Evolutionary conservation across 768 basidiomycete genomes (phyloP).

Genomic region (Tylopilus balloui): DNA sequence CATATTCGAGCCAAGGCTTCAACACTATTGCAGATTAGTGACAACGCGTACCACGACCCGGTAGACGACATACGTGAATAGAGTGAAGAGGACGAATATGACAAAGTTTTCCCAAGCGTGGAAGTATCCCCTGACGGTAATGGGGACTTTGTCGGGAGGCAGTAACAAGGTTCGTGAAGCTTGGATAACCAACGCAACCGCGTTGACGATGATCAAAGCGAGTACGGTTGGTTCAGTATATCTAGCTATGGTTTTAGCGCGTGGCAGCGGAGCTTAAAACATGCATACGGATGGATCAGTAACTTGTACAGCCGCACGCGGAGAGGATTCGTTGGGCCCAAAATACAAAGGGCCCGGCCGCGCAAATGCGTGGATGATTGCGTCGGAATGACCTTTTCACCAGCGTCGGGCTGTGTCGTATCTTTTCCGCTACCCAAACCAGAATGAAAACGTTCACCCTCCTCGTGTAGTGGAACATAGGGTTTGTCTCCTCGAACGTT

Average conservation of each 20-base stretch:
- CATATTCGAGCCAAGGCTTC: constrained; percentile 87
- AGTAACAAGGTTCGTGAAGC: constrained; percentile 60
- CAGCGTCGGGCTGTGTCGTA: constrained; percentile 29
- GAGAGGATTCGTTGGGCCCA: constrained; percentile 64
- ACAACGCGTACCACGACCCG: background rate
- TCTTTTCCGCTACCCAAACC: constrained; percentile 33
- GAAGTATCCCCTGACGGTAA: constrained; percentile 73
- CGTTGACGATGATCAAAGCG: constrained; percentile 79
- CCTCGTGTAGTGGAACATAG: constrained; percentile 52
- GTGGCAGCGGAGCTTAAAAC: background rate
- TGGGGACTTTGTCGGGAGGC: constrained; percentile 35
- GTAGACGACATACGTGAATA: constrained; percentile 69
- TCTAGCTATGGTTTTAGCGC: constrained; percentile 33
- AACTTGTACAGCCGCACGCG: constrained; percentile 61
- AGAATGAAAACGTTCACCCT: constrained; percentile 33
- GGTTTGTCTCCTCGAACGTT: constrained; percentile 64
- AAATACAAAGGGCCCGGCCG: constrained; percentile 72
- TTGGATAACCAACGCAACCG: constrained; percentile 77
- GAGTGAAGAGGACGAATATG: constrained; percentile 73
- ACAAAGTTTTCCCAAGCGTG: constrained; percentile 84
- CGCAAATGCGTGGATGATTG: constrained; percentile 50
- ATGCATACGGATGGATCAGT: constrained; percentile 65
- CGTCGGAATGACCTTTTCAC: constrained; percentile 35
- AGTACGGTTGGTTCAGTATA: constrained; percentile 87
- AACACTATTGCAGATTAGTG: constrained; percentile 41